Evolutionary conservation across 2,329 filamentous ascomycete genomes (phyloP).

Genomic region (Ophiocordyceps camponoti-floridani): DNA sequence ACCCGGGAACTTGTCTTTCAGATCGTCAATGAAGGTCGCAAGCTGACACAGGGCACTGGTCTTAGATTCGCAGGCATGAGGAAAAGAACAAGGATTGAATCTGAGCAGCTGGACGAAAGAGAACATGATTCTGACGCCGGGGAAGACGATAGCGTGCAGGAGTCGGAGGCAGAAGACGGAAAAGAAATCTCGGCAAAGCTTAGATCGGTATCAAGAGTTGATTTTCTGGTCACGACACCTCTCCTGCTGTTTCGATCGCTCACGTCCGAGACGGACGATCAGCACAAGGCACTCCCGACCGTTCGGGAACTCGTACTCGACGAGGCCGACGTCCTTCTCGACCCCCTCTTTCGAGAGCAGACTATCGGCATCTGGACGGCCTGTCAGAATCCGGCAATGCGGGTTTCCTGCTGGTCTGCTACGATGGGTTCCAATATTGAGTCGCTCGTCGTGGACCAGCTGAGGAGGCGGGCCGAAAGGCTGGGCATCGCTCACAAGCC

Average conservation of each 20-base stretch:
- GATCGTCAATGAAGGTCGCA: constrained; percentile 72
- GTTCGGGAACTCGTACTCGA: constrained; percentile 68
- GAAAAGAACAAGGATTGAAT: constrained; percentile 60
- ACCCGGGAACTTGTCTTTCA: constrained; percentile 65
- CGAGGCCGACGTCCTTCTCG: constrained; percentile 87
- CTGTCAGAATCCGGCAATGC: constrained; percentile 51
- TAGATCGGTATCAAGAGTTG: constrained; percentile 14
- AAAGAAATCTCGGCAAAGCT: constrained; percentile 11
- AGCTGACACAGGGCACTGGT: constrained; percentile 58
- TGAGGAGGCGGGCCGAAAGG: constrained; percentile 32
- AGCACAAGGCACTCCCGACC: constrained; percentile 37
- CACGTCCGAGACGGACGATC: constrained; percentile 21
- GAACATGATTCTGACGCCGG: constrained; percentile 20
- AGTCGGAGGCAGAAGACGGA: constrained; percentile 16
- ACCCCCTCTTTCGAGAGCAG: constrained; percentile 78
- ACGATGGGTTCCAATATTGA: constrained; percentile 95
- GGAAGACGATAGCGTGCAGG: constrained; percentile 13
- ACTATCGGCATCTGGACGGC: constrained; percentile 71
- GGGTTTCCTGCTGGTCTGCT: constrained; percentile 79
- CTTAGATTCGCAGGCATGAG: constrained; percentile 67
- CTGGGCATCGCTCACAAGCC: constrained; percentile 23
- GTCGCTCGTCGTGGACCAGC: constrained; percentile 50
- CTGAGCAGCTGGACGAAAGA: constrained; percentile 20
- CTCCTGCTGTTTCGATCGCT: constrained; percentile 61
- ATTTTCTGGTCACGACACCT: constrained; percentile 23